Evolutionary conservation across 129 eudicot genomes (phyloP), one percentile per base, ranked within the genome.

Genomic region (Centrapalus pauciflorus): DNA sequence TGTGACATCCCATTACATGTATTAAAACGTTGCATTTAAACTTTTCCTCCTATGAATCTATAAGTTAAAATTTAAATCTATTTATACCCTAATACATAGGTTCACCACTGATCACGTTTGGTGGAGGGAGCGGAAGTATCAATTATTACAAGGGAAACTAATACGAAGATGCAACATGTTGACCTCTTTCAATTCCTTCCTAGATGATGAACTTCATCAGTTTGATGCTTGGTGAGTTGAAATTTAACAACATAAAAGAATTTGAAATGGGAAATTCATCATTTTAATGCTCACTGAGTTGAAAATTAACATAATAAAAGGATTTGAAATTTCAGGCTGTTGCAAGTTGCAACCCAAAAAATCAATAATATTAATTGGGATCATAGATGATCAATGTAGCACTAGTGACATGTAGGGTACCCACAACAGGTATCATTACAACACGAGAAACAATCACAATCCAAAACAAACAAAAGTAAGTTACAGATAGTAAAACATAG

Each of bases 321-420:
- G 30, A 8, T 50, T 28, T n/a, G n/a, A n/a, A n/a, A n/a, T n/a
- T n/a, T n/a, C n/a, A n/a, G n/a, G n/a, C n/a, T n/a, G n/a, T n/a
- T n/a, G n/a, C n/a, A n/a, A n/a, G 7, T 23, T 21, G 41, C 35
- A 63, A 4, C 28, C 25, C 27, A 43, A 7, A 41, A 43, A 46
- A 45, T 41, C 45, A 48, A 10, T 17, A 19, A 14, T 48, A 48
- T n/a, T n/a, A 17, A 17, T 48, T 7, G 63, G 61, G 63, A 56
- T 30, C 41, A 27, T 13, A 29, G 25, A 28, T 29, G n/a, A 29
- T 29, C 13, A 7, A 27, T 30, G 23, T 14, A 58, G 16, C n/a
- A n/a, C 64, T 41, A 11, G 54, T 38, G 35, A 62, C 54, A 24
- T 62, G 67, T 62, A 62, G 67, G 67, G 24, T 38, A 7, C 52